A percentile compares a stretch with the other conserved stretches of the same genome.
phyloP scores from a whole-genome alignment of 352 stramenopile species.

The Phytophthora palmivora region DNA sequence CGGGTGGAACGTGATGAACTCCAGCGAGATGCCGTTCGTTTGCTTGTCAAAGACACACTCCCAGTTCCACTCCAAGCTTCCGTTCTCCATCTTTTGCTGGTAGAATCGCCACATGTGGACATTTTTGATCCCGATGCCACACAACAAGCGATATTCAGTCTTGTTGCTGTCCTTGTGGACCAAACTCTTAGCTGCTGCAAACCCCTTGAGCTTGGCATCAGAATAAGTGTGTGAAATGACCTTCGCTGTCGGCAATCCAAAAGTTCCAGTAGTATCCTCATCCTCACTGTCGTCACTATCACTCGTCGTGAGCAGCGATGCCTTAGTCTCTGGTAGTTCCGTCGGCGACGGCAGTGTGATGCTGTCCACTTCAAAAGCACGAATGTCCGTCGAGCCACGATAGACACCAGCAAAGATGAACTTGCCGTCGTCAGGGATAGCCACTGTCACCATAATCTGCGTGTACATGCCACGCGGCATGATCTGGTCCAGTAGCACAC shows the following conservation, averaged over 20 bases:
- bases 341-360: constrained; percentile 62
- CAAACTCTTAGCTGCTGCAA: constrained; percentile 78
- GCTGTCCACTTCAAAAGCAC: constrained; percentile 82
- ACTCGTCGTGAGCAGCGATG: constrained; percentile 9
- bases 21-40: constrained; percentile 86
- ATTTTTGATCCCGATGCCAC: constrained; percentile 89
- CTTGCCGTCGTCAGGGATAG: constrained; percentile 76
- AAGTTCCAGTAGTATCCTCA: constrained; percentile 26
- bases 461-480: constrained; percentile 84
- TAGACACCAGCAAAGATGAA: constrained; percentile 91
- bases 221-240: constrained; percentile 75
- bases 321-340: constrained; percentile 17
- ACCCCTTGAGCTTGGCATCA: constrained; percentile 87
- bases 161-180: constrained; percentile 44
- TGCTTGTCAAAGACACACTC: constrained; percentile 90
- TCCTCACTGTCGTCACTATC: constrained; percentile 45
- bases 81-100: constrained; percentile 37
- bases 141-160: constrained; percentile 83
- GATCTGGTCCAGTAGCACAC: constrained; percentile 85
- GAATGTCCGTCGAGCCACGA: constrained; percentile 87
- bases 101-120: constrained; percentile 89
- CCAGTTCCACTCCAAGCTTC: constrained; percentile 57
- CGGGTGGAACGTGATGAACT: constrained; percentile 80
- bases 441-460: constrained; percentile 81
- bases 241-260: constrained; percentile 57